Conservation (phyloP, 2,329 filamentous ascomycete species). For the Penicillium hordei region DNA sequence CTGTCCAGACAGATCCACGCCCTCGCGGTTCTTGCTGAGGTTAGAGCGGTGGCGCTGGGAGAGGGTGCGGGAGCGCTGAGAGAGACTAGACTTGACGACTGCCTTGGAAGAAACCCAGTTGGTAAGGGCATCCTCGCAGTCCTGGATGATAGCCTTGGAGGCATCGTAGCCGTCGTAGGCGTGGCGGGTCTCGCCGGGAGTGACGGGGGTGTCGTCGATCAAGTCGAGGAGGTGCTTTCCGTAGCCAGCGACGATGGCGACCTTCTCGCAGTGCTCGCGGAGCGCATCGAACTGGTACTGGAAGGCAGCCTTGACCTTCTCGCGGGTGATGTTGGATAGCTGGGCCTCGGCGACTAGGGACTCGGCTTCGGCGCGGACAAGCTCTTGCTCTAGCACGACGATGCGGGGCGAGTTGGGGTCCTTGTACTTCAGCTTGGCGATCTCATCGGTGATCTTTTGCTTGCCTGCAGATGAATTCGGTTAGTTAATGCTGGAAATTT, state of each 20-base stretch:
- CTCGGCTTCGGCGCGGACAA: constrained; percentile 96
- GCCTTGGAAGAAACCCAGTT: constrained; percentile 95
- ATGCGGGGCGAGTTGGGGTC: constrained; percentile 98
- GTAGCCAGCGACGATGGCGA: constrained; percentile 95
- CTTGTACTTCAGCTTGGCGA: constrained; percentile 99
- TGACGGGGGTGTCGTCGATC: constrained; percentile 94
- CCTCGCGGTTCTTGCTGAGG: constrained; percentile 66
- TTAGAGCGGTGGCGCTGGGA: constrained; percentile 79
- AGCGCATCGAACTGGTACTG: constrained; percentile 97
- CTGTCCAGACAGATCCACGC: constrained; percentile 78
- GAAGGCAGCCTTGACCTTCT: constrained; percentile 98
- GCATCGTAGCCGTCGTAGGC: constrained; percentile 98
- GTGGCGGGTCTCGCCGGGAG: constrained; percentile 90
- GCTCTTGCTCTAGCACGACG: constrained; percentile 95
- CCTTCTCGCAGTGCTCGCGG: constrained; percentile 95
- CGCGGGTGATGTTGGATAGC: constrained; percentile 97
- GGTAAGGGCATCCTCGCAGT: constrained; percentile 94
- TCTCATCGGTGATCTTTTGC: constrained; percentile 98
- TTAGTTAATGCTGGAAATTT: constrained; percentile 7
- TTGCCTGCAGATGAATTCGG: constrained; percentile 63
- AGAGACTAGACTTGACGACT: constrained; percentile 82
- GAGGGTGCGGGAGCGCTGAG: constrained; percentile 79
- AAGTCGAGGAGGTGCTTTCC: constrained; percentile 98
- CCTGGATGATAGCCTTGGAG: constrained; percentile 97
- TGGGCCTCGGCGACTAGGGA: constrained; percentile 98